phyloP scores from a whole-genome alignment of 2,329 filamentous ascomycete genomes.

The Simplicillium sp. region DNA sequence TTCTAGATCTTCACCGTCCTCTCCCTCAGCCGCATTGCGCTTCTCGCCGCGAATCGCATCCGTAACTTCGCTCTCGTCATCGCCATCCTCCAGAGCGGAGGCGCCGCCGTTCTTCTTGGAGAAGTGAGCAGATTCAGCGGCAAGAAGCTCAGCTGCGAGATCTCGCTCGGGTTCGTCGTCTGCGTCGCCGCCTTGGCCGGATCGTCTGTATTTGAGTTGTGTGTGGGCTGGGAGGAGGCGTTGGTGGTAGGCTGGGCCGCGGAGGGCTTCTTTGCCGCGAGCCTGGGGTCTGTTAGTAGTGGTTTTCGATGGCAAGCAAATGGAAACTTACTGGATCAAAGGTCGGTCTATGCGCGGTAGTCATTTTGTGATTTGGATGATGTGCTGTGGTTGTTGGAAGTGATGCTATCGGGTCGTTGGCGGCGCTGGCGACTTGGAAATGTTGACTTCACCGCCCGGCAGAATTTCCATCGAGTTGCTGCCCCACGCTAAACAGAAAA shows the following conservation, averaged over 20 bases:
- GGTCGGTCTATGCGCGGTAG: constrained; percentile 71
- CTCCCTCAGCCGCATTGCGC: constrained; percentile 34
- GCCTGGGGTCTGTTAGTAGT: constrained; percentile 44
- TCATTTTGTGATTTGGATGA: constrained; percentile 34
- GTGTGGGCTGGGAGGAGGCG: constrained; percentile 90
- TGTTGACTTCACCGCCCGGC: constrained; percentile 34
- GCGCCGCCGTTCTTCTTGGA: constrained; percentile 68
- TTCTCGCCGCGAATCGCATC: constrained; percentile 41
- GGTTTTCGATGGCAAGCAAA: background rate
- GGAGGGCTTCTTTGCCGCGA: constrained; percentile 86
- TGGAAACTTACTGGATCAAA: constrained; percentile 71
- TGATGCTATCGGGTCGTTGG: background rate
- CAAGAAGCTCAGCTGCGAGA: constrained; percentile 79
- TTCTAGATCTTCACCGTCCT: constrained; percentile 57
- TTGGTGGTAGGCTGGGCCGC: constrained; percentile 92
- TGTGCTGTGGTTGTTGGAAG: background rate
- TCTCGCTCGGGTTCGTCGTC: constrained; percentile 63
- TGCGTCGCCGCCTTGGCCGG: constrained; percentile 81
- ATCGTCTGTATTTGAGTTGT: constrained; percentile 75
- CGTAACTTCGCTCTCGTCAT: constrained; percentile 21
- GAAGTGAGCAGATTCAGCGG: constrained; percentile 80
- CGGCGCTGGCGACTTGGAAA: background rate
- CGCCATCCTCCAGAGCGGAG: constrained; percentile 34
- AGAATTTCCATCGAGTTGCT: constrained; percentile 26
- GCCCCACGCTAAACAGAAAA: background rate